A percentile compares a stretch with the other conserved stretches of the same genome.
These are phyloP conservation scores for Dryadomyces quercivorus DNA, from an alignment of 2,329 filamentous ascomycete species.

Conservation along the genomic window DNA sequence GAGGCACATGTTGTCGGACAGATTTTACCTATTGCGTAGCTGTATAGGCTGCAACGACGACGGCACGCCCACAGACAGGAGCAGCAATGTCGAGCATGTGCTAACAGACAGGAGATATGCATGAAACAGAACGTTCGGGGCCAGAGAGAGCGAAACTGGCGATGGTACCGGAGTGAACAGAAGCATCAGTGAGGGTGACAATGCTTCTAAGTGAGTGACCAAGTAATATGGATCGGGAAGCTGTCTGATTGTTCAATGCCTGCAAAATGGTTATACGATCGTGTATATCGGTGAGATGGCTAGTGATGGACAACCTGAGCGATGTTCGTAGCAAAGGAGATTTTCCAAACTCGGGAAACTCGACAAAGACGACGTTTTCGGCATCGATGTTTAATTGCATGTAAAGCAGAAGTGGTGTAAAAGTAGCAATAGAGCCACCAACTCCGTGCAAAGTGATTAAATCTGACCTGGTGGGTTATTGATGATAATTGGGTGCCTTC, in stretches of 20 bases:
- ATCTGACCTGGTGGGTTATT: constrained; percentile 15
- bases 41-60: too few species aligned
- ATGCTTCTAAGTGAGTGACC: too few species aligned
- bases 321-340: constrained; percentile 8
- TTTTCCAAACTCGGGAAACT: constrained; percentile 19
- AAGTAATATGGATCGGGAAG: constrained; percentile 19
- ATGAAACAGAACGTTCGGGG: too few species aligned
- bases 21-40: too few species aligned
- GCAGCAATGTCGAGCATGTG: too few species aligned
- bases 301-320: background rate
- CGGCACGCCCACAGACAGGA: too few species aligned
- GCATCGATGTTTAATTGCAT: constrained; percentile 4
- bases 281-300: constrained; percentile 18
- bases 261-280: constrained; percentile 14
- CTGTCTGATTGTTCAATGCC: background rate
- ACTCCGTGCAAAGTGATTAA: constrained; percentile 19
- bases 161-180: too few species aligned
- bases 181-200: too few species aligned
- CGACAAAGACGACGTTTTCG: constrained; percentile 14
- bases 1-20: constrained; percentile 20
- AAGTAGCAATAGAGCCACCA: constrained; percentile 15
- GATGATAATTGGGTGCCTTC: constrained; percentile 15
- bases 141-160: too few species aligned
- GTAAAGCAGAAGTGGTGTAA: constrained; percentile 12
- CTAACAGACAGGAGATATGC: too few species aligned